These are phyloP conservation scores for Noccaea bulbosa DNA, from an alignment of 345 rosid species.

Conservation along the genomic window DNA sequence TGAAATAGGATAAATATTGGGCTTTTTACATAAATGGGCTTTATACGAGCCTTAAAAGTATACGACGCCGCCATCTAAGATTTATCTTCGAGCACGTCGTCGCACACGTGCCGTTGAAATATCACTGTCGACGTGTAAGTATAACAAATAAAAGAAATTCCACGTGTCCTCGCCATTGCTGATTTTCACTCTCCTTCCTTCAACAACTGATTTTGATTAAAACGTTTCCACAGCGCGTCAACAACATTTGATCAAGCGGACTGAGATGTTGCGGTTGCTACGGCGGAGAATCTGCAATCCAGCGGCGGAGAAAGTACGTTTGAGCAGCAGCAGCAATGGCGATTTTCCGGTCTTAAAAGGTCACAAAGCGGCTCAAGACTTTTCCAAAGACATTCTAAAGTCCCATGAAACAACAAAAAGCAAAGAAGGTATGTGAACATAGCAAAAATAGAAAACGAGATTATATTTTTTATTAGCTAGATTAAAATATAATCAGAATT, in stretches of 20 bases:
- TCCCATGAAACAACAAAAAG: constrained; percentile 34
- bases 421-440: constrained; percentile 18
- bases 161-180: constrained; percentile 24
- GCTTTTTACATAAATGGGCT: constrained; percentile 2
- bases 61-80: background rate
- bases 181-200: background rate
- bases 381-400: constrained; percentile 53
- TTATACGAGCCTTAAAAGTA: background rate
- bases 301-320: constrained; percentile 36
- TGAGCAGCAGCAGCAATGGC: constrained; percentile 34
- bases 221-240: background rate
- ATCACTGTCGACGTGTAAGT: constrained; percentile 6
- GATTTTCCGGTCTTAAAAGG: constrained; percentile 53
- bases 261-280: constrained; percentile 20
- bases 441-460: background rate
- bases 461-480: background rate
- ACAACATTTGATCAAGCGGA: background rate
- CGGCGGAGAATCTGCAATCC: constrained; percentile 18
- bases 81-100: constrained; percentile 9
- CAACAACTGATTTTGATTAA: background rate
- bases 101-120: constrained; percentile 5
- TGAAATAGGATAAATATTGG: background rate
- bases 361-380: constrained; percentile 51
- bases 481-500: background rate
- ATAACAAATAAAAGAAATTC: background rate